These are phyloP conservation scores for Pistacia atlantica DNA, from an alignment of 345 rosid genomes.

Conservation along the genomic window DNA sequence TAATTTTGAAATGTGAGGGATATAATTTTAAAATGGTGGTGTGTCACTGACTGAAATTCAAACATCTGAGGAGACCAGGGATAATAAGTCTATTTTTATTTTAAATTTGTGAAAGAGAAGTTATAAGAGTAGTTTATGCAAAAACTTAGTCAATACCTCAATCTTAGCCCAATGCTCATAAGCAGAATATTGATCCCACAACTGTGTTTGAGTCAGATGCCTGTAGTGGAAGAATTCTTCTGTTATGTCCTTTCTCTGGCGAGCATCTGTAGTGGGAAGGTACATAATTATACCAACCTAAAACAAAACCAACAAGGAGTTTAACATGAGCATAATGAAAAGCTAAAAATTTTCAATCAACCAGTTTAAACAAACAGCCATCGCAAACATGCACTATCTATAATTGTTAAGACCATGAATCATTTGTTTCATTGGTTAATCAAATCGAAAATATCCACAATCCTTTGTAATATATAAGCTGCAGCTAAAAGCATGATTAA, in stretches of 20 bases:
- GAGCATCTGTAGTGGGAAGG: slow-evolving; percentile 89
- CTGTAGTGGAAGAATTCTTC: slow-evolving; percentile 93
- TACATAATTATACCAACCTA: slow-evolving; percentile 99
- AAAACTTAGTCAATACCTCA: slow-evolving; percentile 58
- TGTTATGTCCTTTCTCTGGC: slow-evolving; percentile 93
- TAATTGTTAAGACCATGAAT: background rate
- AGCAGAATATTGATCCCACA: slow-evolving; percentile 86
- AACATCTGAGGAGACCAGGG: too few relatives aligned
- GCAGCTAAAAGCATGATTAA: background rate
- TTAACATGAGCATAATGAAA: background rate
- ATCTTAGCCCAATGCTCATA: slow-evolving; percentile 98
- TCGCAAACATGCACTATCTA: background rate
- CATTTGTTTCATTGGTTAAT: background rate
- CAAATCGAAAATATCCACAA: background rate
- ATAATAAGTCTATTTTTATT: background rate
- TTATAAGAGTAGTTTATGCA: slow-evolving; percentile 9
- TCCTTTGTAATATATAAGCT: background rate
- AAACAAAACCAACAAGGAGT: slow-evolving; percentile 3
- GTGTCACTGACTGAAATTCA: too few relatives aligned
- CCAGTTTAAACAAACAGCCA: background rate
- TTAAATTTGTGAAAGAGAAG: background rate
- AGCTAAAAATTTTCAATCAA: background rate
- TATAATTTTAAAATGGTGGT: too few relatives aligned
- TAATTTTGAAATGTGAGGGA: too few relatives aligned
- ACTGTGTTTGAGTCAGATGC: slow-evolving; percentile 54